Evolutionary conservation across 257 asterid species (phyloP).

Genomic region (Ilex asprella): DNA sequence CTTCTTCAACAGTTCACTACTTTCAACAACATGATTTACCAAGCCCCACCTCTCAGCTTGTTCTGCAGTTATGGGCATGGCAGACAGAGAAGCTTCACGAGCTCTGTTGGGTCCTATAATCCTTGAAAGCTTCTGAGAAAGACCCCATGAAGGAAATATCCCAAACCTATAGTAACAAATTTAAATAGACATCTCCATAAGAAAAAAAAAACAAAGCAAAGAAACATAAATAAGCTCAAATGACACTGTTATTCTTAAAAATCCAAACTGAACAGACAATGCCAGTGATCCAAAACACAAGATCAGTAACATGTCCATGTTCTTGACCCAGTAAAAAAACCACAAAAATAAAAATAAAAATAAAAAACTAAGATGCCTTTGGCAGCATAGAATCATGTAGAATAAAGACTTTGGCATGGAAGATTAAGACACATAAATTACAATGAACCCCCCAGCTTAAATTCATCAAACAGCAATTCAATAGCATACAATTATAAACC

Average conservation of each 20-base stretch:
- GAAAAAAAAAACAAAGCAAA: neutral
- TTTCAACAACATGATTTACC: conserved; percentile 86
- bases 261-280: too few species aligned
- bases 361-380: neutral
- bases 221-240: neutral
- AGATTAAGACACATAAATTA: too few species aligned
- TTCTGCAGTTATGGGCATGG: conserved; percentile 69
- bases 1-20: conserved; percentile 57
- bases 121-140: conserved; percentile 93
- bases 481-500: too few species aligned
- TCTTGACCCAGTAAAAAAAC: too few species aligned
- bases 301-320: neutral
- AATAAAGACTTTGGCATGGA: too few species aligned
- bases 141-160: conserved; percentile 97
- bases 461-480: too few species aligned
- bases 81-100: conserved; percentile 71
- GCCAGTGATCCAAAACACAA: too few species aligned
- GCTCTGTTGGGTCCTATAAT: conserved; percentile 80
- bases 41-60: conserved; percentile 94
- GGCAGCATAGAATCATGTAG: too few species aligned
- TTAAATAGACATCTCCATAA: neutral
- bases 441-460: too few species aligned
- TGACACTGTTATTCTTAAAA: too few species aligned
- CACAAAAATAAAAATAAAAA: neutral
- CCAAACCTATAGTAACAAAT: conserved; percentile 60